Evolutionary conservation across 1,284 basidiomycete species (phyloP).

Genomic region (Anthracocystis panici-leucophaei): DNA sequence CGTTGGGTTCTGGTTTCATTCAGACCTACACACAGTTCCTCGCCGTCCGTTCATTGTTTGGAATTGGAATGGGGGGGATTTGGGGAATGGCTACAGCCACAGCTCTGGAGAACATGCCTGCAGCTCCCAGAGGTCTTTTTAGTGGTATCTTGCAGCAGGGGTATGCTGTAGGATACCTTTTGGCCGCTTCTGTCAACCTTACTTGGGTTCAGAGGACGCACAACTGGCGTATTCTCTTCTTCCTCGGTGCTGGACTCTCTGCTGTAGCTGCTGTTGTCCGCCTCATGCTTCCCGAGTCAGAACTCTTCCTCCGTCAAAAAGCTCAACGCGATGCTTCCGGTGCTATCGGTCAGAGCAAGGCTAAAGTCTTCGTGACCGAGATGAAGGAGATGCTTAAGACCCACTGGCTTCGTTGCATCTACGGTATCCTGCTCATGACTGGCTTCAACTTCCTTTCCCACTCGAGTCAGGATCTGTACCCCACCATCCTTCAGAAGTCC

Average conservation of each 20-base stretch:
- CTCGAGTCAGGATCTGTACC: slow-evolving; percentile 64
- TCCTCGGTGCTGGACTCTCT: slow-evolving; percentile 75
- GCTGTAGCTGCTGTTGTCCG: slow-evolving; percentile 81
- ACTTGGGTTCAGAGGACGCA: slow-evolving; percentile 70
- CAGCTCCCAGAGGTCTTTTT: slow-evolving; percentile 84
- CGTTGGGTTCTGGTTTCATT: slow-evolving; percentile 77
- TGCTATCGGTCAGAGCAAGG: slow-evolving; percentile 63
- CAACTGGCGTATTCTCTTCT: slow-evolving; percentile 73
- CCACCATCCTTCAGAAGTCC: slow-evolving; percentile 61
- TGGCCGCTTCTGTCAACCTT: slow-evolving; percentile 81
- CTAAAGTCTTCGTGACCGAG: slow-evolving; percentile 80
- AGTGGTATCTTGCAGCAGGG: slow-evolving; percentile 87
- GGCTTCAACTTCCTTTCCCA: slow-evolving; percentile 87
- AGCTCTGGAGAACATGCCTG: slow-evolving; percentile 89
- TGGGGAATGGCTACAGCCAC: slow-evolving; percentile 56
- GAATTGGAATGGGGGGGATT: slow-evolving; percentile 76
- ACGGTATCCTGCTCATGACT: slow-evolving; percentile 75
- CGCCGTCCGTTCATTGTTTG: slow-evolving; percentile 70
- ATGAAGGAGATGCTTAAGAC: slow-evolving; percentile 79
- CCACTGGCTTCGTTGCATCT: slow-evolving; percentile 88
- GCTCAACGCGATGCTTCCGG: slow-evolving; percentile 66
- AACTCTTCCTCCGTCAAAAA: slow-evolving; percentile 75
- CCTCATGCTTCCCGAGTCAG: slow-evolving; percentile 81
- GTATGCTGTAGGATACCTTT: slow-evolving; percentile 75
- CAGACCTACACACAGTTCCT: slow-evolving; percentile 73